These are phyloP conservation scores for Scheffersomyces titani DNA, from an alignment of 1,139 yeast species.

Conservation along the genomic window DNA sequence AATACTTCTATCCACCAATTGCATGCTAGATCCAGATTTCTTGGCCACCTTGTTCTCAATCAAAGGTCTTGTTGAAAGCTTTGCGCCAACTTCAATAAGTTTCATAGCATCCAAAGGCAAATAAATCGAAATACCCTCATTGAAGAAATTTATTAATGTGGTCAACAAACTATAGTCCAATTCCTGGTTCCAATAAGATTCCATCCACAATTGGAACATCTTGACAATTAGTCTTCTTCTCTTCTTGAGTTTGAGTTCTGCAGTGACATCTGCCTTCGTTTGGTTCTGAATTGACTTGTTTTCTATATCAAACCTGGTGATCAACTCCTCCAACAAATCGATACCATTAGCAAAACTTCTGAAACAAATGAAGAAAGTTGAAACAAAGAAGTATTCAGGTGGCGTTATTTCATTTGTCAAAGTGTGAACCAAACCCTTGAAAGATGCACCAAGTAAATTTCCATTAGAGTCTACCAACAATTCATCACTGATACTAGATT, in stretches of 20 bases:
- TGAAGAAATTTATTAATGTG: slow-evolving; percentile 72
- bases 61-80: slow-evolving; percentile 41
- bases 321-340: slow-evolving; percentile 70
- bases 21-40: slow-evolving; percentile 18
- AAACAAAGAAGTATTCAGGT: slow-evolving; percentile 66
- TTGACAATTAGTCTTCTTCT: slow-evolving; percentile 69
- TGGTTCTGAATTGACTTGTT: slow-evolving; percentile 31
- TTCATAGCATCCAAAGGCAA: slow-evolving; percentile 67
- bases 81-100: slow-evolving; percentile 63
- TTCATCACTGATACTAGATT: slow-evolving; percentile 37
- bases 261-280: slow-evolving; percentile 38
- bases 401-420: slow-evolving; percentile 74
- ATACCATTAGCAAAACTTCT: slow-evolving; percentile 70
- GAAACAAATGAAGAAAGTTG: slow-evolving; percentile 81
- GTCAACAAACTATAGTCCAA: slow-evolving; percentile 63
- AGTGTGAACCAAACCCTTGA: slow-evolving; percentile 69
- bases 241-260: slow-evolving; percentile 56
- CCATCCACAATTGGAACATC: slow-evolving; percentile 80
- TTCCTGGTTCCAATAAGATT: slow-evolving; percentile 78
- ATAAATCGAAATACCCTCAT: slow-evolving; percentile 60
- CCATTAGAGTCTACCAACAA: slow-evolving; percentile 51
- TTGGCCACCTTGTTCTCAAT: slow-evolving; percentile 21
- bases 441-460: slow-evolving; percentile 72
- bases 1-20: slow-evolving; percentile 50
- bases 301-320: slow-evolving; percentile 61